A percentile compares a stretch with the other conserved stretches of the same genome.
Evolutionary conservation across 164 flowering plant genomes (phyloP).

Genomic region (Euptelea pleiosperma): DNA sequence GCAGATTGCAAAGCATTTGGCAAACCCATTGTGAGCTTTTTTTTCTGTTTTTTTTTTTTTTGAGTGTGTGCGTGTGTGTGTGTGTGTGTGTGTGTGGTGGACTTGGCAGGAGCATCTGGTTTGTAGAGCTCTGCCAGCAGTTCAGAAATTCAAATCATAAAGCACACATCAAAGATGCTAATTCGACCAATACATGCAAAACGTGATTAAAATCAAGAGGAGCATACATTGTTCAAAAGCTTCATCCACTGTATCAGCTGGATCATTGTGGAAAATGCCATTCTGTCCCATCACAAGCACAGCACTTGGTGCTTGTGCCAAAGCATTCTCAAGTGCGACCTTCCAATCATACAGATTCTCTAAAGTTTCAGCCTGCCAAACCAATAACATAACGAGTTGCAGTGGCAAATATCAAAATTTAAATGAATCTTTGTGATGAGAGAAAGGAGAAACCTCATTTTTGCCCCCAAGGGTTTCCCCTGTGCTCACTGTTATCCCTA

Average conservation of each 20-base stretch:
- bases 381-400: conserved; percentile 1
- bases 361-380: conserved; percentile 76
- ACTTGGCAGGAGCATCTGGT: neutral
- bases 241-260: conserved; percentile 49
- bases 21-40: too few relatives aligned
- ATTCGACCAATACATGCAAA: conserved; percentile 11
- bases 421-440: too few relatives aligned
- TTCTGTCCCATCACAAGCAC: conserved; percentile 67
- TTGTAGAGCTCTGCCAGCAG: neutral
- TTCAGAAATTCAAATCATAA: neutral
- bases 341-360: conserved; percentile 95
- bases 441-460: conserved; percentile 1
- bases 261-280: conserved; percentile 65
- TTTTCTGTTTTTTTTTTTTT: too few relatives aligned
- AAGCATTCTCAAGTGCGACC: conserved; percentile 81
- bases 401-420: conserved; percentile 7
- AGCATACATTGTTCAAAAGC: conserved; percentile 57
- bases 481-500: too few relatives aligned
- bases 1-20: too few relatives aligned
- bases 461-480: too few relatives aligned
- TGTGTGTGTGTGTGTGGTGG: too few relatives aligned
- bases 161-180: conserved; percentile 1
- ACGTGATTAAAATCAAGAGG: conserved; percentile 13
- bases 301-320: conserved; percentile 83
- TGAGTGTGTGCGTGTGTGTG: too few relatives aligned